These are phyloP conservation scores for Groenewaldozyma auringiensis DNA, from an alignment of 1,139 yeast genomes.

Conservation along the genomic window DNA sequence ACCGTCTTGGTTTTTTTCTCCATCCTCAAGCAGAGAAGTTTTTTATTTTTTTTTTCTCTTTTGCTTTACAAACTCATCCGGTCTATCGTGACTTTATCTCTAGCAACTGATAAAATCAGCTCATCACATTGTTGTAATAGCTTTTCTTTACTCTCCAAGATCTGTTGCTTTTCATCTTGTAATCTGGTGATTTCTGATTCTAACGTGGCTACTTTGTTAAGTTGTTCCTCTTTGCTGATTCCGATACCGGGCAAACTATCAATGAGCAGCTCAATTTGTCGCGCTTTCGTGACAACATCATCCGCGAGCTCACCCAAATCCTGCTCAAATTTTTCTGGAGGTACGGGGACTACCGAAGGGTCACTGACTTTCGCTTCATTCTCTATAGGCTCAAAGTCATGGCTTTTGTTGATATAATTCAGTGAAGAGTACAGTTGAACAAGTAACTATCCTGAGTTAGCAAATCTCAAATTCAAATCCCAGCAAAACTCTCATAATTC, in stretches of 20 bases:
- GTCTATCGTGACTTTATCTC: slow-evolving; percentile 38
- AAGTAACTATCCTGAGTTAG: slow-evolving; percentile 41
- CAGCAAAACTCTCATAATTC: slow-evolving; percentile 11
- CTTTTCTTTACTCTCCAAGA: slow-evolving; percentile 58
- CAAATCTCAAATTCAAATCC: too few relatives aligned
- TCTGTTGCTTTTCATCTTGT: slow-evolving; percentile 51
- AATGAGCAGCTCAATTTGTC: slow-evolving; percentile 79
- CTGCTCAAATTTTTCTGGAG: slow-evolving; percentile 34
- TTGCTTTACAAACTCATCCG: slow-evolving; percentile 5
- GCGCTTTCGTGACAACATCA: slow-evolving; percentile 74
- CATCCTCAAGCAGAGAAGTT: too few relatives aligned
- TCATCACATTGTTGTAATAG: slow-evolving; percentile 60
- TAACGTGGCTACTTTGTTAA: slow-evolving; percentile 54
- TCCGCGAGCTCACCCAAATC: slow-evolving; percentile 52
- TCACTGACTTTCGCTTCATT: slow-evolving; percentile 48
- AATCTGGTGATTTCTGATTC: slow-evolving; percentile 55
- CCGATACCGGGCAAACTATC: slow-evolving; percentile 93
- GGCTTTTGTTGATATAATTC: slow-evolving; percentile 72
- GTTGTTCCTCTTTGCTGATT: slow-evolving; percentile 67
- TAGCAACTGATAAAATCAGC: slow-evolving; percentile 55
- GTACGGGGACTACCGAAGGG: slow-evolving; percentile 37
- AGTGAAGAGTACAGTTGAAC: slow-evolving; percentile 90
- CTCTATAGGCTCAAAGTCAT: slow-evolving; percentile 47
- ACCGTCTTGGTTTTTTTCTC: too few relatives aligned
- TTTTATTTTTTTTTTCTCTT: too few relatives aligned